Evolutionary conservation across 1,284 basidiomycete species (phyloP), one percentile per base, ranked within the genome.

Genomic region (Coriolopsis trogii): DNA sequence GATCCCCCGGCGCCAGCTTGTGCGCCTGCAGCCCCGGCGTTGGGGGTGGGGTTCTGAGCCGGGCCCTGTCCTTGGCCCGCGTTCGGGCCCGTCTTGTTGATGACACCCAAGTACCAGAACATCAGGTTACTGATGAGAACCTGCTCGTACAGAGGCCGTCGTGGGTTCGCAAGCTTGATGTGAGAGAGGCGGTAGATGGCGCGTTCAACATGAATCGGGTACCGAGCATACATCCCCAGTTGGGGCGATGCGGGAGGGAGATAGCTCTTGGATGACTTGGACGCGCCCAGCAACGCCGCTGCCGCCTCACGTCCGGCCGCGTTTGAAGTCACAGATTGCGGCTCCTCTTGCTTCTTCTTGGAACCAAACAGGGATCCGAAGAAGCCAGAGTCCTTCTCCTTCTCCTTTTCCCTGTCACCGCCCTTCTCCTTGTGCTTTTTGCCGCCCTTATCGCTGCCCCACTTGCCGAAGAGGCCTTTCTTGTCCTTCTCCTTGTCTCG

Each of bases 81-180:
- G 26, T 59, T 58, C 65, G 85, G 85, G 12, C 43, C 43, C 25
- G 85, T 78, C 72, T 90, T 94, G 69, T 98, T 98, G 73, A 99
- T 97, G 58, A 99, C 85, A n/a, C 93, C 92, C 33, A 99, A 80
- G 69, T 99, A 99, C 96, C 96, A 99, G 78, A 99, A 99, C 95
- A 98, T 99, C 61, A 99, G 79, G 70, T 99, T 99, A 64, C 94
- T 97, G 70, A 99, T 99, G 55, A 99, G 75, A 43, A 99, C 96
- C 71, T 99, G 96, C 74, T 99, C 97, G 65, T 97, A 98, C 15
- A 99, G 78, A 16, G 97, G 95, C 37, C 96, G 80, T 46, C 97
- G 81, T 9, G 96, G 95, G 70, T 99, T 98, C 21, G 97, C 96
- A 38, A 99, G 79, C 73, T 99, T 99, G 78, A 99, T 98, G 68